Percentiles rank a stretch among this genome's conserved stretches.
phyloP scores from a whole-genome alignment of 2,329 filamentous ascomycete genomes.

The Beauveria varroae region DNA sequence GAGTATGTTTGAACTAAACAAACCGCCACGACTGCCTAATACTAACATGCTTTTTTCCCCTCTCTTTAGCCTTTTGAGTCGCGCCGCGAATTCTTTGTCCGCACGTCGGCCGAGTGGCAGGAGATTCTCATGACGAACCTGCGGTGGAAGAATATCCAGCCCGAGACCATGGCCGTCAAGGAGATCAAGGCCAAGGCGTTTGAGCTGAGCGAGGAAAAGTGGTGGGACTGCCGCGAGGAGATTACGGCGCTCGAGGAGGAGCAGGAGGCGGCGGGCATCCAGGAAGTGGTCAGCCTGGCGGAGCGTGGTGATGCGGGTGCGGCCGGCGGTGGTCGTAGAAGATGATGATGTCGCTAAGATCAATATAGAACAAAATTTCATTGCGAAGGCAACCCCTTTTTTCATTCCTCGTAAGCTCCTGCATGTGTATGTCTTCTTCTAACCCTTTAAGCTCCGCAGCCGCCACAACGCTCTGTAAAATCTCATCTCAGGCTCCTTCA shows the following conservation, averaged over 20 bases:
- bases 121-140: conserved; percentile 71
- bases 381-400: too few species aligned
- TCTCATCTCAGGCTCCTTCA: too few species aligned
- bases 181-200: conserved; percentile 91
- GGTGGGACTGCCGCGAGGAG: conserved; percentile 98
- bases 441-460: not conserved
- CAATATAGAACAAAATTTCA: too few species aligned
- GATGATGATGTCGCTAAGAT: conserved; percentile 7
- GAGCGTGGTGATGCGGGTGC: conserved; percentile 56
- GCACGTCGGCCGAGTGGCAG: conserved; percentile 87
- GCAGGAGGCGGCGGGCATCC: conserved; percentile 90
- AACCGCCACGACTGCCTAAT: too few species aligned
- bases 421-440: too few species aligned
- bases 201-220: conserved; percentile 86
- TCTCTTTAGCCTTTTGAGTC: conserved; percentile 70
- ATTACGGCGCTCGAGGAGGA: conserved; percentile 88
- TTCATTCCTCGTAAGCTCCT: too few species aligned
- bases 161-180: conserved; percentile 68
- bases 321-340: conserved; percentile 25
- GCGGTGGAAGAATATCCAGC: conserved; percentile 57
- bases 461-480: too few species aligned
- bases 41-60: not conserved
- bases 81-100: conserved; percentile 82
- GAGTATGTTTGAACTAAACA: conserved; percentile 31
- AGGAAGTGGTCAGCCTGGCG: conserved; percentile 82